Percentiles rank a stretch among this genome's conserved stretches.
These are phyloP conservation scores for Ustilago hordei DNA, from an alignment of 1,284 basidiomycete species.

Conservation along the genomic window DNA sequence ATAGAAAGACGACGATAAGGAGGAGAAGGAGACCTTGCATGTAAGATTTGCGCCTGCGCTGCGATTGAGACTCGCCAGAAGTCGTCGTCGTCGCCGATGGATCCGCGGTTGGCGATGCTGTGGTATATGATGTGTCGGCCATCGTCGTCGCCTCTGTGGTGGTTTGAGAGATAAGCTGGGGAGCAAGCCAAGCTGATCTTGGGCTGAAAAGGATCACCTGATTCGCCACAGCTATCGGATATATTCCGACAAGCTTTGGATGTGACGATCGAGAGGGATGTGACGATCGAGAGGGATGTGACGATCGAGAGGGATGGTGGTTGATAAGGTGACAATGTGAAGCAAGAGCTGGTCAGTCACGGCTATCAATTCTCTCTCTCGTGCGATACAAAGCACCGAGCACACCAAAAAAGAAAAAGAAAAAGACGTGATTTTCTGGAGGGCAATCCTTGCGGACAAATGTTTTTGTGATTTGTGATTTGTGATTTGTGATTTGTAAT, in stretches of 20 bases:
- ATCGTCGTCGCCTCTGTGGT: conserved; percentile 10
- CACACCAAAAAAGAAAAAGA: conserved; percentile 4
- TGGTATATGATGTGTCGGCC: conserved; percentile 20
- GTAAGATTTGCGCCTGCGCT: conserved; percentile 71
- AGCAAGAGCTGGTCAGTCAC: background rate
- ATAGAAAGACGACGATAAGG: conserved; percentile 83
- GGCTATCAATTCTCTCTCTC: conserved; percentile 12
- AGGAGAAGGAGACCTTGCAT: conserved; percentile 79
- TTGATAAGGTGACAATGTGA: background rate
- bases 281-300: background rate
- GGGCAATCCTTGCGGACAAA: conserved; percentile 20
- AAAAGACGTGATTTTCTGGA: background rate
- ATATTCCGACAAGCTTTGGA: conserved; percentile 7
- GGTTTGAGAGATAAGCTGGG: background rate
- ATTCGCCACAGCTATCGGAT: conserved; percentile 9
- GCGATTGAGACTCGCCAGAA: conserved; percentile 17
- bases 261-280: conserved; percentile 6
- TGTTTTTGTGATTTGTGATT: conserved; percentile 2
- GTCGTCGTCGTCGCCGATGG: background rate
- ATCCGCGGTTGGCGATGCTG: background rate
- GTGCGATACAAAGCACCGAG: background rate
- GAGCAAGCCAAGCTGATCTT: background rate
- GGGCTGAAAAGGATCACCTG: background rate
- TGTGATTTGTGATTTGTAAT: no score
- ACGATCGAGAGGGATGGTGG: background rate